Conservation (phyloP, 345 rosid species). For the Pugionium cornutum region DNA sequence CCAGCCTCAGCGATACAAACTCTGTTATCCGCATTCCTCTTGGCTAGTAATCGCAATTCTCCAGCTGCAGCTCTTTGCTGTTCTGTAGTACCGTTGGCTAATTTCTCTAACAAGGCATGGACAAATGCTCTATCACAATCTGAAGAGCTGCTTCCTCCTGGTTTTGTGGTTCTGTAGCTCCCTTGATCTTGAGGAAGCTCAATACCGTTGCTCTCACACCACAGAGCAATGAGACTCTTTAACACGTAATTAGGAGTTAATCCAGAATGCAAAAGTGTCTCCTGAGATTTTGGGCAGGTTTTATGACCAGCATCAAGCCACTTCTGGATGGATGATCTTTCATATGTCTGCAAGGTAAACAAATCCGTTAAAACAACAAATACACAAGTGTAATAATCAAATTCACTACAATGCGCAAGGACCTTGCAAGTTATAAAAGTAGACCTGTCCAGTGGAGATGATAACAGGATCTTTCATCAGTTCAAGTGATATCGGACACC, state of each 20-base stretch:
- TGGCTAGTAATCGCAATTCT: slow-evolving; percentile 89
- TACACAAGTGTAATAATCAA: slow-evolving; percentile 4
- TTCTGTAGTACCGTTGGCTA: slow-evolving; percentile 64
- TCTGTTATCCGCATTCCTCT: slow-evolving; percentile 92
- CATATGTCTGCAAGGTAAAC: slow-evolving; percentile 75
- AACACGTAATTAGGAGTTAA: slow-evolving; percentile 89
- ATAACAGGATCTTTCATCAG: slow-evolving; percentile 98
- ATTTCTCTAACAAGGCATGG: slow-evolving; percentile 57
- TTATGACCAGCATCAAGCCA: slow-evolving; percentile 98
- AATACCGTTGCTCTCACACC: slow-evolving; percentile 97
- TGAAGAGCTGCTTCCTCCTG: slow-evolving; percentile 57
- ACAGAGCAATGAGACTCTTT: slow-evolving; percentile 86
- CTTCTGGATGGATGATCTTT: slow-evolving; percentile 90
- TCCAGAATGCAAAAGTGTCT: slow-evolving; percentile 80
- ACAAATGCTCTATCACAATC: slow-evolving; percentile 85
- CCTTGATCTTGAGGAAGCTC: slow-evolving; percentile 86
- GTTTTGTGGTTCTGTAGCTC: slow-evolving; percentile 51
- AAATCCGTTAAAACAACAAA: slow-evolving; percentile 27
- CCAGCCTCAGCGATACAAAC: slow-evolving; percentile 93
- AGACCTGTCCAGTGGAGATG: slow-evolving; percentile 97
- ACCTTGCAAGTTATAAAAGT: slow-evolving; percentile 7
- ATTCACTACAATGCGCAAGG: slow-evolving; percentile 12
- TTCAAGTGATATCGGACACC: slow-evolving; percentile 97
- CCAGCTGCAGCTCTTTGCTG: slow-evolving; percentile 95
- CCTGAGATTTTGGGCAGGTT: slow-evolving; percentile 98